These are phyloP conservation scores for Arthroderma sp. DNA, from an alignment of 2,329 filamentous ascomycete genomes.

Conservation along the genomic window DNA sequence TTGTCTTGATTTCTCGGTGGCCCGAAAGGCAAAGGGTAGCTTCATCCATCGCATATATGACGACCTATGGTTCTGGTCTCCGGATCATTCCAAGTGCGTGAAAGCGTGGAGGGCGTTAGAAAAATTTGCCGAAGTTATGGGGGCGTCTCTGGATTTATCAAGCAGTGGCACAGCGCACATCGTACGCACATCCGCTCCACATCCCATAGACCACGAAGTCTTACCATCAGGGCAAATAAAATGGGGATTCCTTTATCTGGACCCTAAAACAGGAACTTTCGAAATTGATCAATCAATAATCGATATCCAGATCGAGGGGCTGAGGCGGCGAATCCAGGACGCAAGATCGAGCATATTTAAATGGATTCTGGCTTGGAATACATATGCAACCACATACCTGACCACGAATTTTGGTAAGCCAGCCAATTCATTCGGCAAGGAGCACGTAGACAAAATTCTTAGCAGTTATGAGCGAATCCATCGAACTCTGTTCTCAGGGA, in stretches of 20 bases:
- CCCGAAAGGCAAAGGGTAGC: slow-evolving; percentile 41
- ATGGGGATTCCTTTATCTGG: slow-evolving; percentile 49
- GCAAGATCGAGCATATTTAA: slow-evolving; percentile 40
- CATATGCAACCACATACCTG: slow-evolving; percentile 45
- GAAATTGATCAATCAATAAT: slow-evolving; percentile 48
- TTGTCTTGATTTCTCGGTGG: slow-evolving; percentile 52
- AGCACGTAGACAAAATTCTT: slow-evolving; percentile 44
- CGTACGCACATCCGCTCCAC: slow-evolving; percentile 10
- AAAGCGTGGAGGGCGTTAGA: slow-evolving; percentile 48
- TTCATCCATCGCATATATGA: slow-evolving; percentile 51
- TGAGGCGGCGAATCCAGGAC: slow-evolving; percentile 42
- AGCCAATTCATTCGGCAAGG: slow-evolving; percentile 41
- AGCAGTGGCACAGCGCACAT: slow-evolving; percentile 44
- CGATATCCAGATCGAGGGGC: slow-evolving; percentile 45
- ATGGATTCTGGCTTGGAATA: slow-evolving; percentile 50
- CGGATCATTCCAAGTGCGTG: slow-evolving; percentile 36
- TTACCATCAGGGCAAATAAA: slow-evolving; percentile 43
- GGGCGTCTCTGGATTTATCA: slow-evolving; percentile 44
- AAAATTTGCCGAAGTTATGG: slow-evolving; percentile 42
- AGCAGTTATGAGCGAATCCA: slow-evolving; percentile 39
- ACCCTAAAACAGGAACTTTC: slow-evolving; percentile 41
- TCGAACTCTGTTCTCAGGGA: slow-evolving; percentile 13
- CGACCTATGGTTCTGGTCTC: slow-evolving; percentile 55
- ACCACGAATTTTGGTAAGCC: slow-evolving; percentile 44
- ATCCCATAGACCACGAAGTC: neutral